Base-by-base conservation (phyloP, 371 early-diverging fungal genomes). In the Entomophthora muscae region DNA sequence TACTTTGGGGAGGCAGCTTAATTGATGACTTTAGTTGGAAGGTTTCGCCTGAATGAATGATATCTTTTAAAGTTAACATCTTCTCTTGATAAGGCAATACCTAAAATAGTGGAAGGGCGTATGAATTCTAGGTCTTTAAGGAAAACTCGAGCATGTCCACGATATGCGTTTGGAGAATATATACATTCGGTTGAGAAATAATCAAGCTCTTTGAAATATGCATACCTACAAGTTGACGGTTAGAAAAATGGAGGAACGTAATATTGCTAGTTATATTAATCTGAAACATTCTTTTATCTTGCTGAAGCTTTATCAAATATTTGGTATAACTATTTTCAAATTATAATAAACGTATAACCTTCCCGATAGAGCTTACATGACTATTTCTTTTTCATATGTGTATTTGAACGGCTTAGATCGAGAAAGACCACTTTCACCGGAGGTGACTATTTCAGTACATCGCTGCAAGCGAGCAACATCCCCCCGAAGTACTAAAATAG, bases 161-260 rank as follows among this genome's bases (percentile, higher is more conserved):
- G 87, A 67, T 94, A 98, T 3, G 99, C 96, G 66, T 95, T 93
- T n/a, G 98, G 98, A 22, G 98, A 90, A 75, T 99, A 99, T 51
- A 85, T 93, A 74, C 99, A 99, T 73, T 99, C 99, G 1, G 99
- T 98, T 7, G 98, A 96, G 66, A 99, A 99, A 77, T 99, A 99
- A 69, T 95, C 95, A 32, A 99, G 79, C 60, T 97, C 91, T 72
- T 93, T 91, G 70, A 93, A 93, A 72, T 98, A 98, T n/a, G 99
- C 99, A 70, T 99, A 87, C 75, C 75, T 75, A 65, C 5, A 51
- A 17, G 10, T 31, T 32, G 30, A 21, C 32, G 12, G n/a, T 26
- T 32, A 64, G 42, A 62, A 12, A 5, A 56, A 59, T 55, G 24
- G n/a, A 52, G 10, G 52, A 52, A 52, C n/a, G 62, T 21, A 52